Base-by-base conservation (phyloP, 1,284 basidiomycete genomes). In the Xerocomus minutiporus region DNA sequence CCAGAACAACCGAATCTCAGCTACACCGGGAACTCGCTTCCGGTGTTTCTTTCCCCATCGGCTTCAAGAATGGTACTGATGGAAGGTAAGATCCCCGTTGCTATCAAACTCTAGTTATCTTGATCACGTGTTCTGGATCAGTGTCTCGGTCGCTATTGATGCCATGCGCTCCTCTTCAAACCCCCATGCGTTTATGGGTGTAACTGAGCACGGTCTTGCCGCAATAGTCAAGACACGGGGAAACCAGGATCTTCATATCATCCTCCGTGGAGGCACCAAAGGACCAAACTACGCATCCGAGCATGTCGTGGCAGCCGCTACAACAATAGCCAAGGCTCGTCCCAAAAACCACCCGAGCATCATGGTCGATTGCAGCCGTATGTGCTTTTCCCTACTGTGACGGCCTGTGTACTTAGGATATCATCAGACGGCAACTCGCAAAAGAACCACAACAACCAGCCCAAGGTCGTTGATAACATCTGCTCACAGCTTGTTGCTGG, bases 1-100 rank as follows among this genome's bases (percentile, higher is more conserved):
- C 97, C 2, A 82, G 96, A 51, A 99, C 96, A 13, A 99, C 96
- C 51, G 91, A 97, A 72, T 91, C 87, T 5, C 94, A 97, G 69
- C 83, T 97, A 9, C 93, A 96, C 66, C 84, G 93, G 55, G 94
- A 97, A 73, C 86, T 96, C 48, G 91, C 92, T 3, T 88, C 84
- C n/a, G 91, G 91, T 66, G 83, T 88, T 31, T 91, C 89, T 46
- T 91, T 92, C 81, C 91, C 91, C 12, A 88, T 93, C 57, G 91
- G 96, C n/a, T 99, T 99, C 86, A 99, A 99, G 75, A 99, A 99
- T 71, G 95, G 95, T 50, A 98, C 96, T 5, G 95, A 98, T 70
- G 96, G 96, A 48, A 88, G 88, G 85, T 93, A 59, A 65, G 76
- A 50, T 46, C 45, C 44, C 38, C 23, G 26, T 5, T 17, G 32